Conservation (phyloP, 305 asterid genomes). For the Rubia occidens region DNA sequence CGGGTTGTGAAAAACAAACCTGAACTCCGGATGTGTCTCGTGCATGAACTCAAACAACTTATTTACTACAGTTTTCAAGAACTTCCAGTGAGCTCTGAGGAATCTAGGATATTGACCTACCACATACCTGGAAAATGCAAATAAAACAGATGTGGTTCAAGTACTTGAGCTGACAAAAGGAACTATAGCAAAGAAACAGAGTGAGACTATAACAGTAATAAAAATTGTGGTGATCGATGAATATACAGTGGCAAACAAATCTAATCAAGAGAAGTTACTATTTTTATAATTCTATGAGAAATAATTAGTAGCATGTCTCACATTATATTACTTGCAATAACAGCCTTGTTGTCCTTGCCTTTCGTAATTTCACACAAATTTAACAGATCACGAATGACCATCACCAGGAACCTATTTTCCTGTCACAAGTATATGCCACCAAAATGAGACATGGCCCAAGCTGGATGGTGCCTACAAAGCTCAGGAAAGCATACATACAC, state of each 20-base stretch:
- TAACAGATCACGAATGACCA: conserved; percentile 95
- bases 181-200: neutral
- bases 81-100: conserved; percentile 99
- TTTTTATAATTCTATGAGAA: neutral
- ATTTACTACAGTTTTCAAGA: conserved; percentile 96
- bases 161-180: neutral
- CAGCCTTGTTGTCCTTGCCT: conserved; percentile 99
- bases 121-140: conserved; percentile 64
- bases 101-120: conserved; percentile 99
- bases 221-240: neutral
- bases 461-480: neutral
- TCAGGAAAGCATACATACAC: neutral
- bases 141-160: conserved; percentile 9
- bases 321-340: conserved; percentile 98
- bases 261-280: neutral
- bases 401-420: conserved; percentile 95
- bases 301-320: conserved; percentile 29
- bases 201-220: neutral
- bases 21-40: conserved; percentile 99
- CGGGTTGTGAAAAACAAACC: conserved; percentile 32
- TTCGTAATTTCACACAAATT: conserved; percentile 95
- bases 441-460: conserved; percentile 4
- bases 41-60: conserved; percentile 99
- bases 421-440: conserved; percentile 27
- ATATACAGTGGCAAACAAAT: neutral